phyloP scores from a whole-genome alignment of 78 protist species.

The Chrysochromulina parva region DNA sequence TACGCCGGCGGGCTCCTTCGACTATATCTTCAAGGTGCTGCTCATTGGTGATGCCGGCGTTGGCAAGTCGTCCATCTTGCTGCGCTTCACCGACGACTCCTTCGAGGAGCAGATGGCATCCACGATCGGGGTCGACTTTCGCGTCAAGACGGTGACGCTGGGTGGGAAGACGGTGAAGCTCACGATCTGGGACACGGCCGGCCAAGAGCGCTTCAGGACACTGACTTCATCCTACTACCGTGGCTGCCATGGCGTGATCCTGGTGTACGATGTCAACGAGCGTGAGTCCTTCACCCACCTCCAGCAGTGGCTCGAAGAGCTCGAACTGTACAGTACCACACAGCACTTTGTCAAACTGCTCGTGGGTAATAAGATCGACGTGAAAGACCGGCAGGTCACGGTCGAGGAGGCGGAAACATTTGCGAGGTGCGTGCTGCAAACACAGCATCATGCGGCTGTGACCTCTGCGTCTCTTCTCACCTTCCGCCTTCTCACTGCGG shows the following conservation, averaged over 20 bases:
- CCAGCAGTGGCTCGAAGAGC: constrained; percentile 63
- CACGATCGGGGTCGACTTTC: constrained; percentile 90
- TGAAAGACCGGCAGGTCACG: constrained; percentile 21
- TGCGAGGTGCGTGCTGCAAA: constrained; percentile 44
- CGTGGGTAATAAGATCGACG: constrained; percentile 66
- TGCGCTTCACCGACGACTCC: constrained; percentile 77
- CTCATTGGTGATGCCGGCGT: constrained; percentile 50
- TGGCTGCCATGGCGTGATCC: constrained; percentile 74
- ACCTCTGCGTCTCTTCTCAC: background rate
- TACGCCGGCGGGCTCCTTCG: background rate
- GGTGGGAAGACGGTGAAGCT: constrained; percentile 65
- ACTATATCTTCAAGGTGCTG: constrained; percentile 15
- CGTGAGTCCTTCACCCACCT: constrained; percentile 35
- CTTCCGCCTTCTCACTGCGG: background rate
- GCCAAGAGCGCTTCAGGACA: constrained; percentile 78
- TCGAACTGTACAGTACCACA: constrained; percentile 61
- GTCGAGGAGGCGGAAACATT: constrained; percentile 70
- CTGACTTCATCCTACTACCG: constrained; percentile 75
- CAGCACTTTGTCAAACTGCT: constrained; percentile 50
- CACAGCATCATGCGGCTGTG: background rate
- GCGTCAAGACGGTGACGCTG: constrained; percentile 47
- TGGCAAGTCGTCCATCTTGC: constrained; percentile 78
- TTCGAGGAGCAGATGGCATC: constrained; percentile 77
- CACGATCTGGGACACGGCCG: constrained; percentile 89
- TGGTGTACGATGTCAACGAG: constrained; percentile 31